Base-by-base conservation (phyloP, 805 yeast genomes). In the Tetrapisispora taiwanensis region DNA sequence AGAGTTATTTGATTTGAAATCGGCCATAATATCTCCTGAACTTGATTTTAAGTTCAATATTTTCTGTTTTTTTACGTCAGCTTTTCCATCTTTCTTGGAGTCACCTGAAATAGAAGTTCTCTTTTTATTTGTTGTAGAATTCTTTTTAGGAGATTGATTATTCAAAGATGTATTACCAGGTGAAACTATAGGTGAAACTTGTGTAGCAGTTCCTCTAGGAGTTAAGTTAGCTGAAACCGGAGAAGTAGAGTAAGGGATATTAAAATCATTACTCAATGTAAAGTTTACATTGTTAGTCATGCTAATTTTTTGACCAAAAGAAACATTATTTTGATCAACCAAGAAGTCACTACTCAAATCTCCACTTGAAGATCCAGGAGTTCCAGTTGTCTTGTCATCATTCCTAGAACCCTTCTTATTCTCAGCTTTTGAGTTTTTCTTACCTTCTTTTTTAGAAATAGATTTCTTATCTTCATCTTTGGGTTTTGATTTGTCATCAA, bases 221-320 rank as follows among this genome's bases (percentile, higher is more conserved):
- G 58, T 54, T 22, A 62, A 43, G 3, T 83, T 75, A 13, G 87
- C 87, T 14, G 89, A 79, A 1, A 83, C 90, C 0, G 90, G 90
- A 5, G 90, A 87, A 22, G 82, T 73, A 34, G 79, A 70, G 53
- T 83, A 83, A 6, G 90, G 90, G 47, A 83, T 81, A 49, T 60
- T 59, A 37, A 58, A 62, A 33, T 61, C 65, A 24, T 54, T 60
- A 37, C 49, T 52, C 34, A 56, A 45, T 12, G 58, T 45, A 41
- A 58, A 54, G n/a, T 51, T 54, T 27, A 52, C 33, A 43, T 48
- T 52, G n/a, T 27, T 46, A 35, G 20, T 15, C 38, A 36, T 43
- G 33, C 40, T 33, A 28, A 34, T 40, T 38, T 35, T 45, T 49
- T 42, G 39, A n/a, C 18, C 46, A 39, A 26, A 40, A n/a, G 40